A percentile compares a stretch with the other conserved stretches of the same genome.
phyloP scores from a whole-genome alignment of 139 green algal genomes.

The Tetradesmus lagerheimii region DNA sequence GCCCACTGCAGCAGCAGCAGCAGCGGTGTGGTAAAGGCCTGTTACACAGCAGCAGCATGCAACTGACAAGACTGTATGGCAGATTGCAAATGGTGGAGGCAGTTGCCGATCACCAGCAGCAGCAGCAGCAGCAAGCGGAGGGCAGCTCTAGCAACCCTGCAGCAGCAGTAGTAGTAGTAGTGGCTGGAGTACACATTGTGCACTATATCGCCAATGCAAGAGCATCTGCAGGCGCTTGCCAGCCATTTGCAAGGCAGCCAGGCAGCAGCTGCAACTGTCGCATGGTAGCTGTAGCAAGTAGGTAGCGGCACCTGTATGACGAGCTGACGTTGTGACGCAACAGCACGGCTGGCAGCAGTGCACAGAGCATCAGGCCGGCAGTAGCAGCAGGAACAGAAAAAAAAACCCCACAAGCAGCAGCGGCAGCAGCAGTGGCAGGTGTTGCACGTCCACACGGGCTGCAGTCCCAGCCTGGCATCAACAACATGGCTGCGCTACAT shows the following conservation, averaged over 20 bases:
- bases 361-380: too few species aligned
- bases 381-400: too few species aligned
- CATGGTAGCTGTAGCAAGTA: background rate
- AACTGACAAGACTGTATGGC: background rate
- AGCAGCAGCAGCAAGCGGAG: background rate
- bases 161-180: background rate
- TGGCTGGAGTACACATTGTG: background rate
- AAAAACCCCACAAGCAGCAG: too few species aligned
- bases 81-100: slow-evolving; percentile 77
- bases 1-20: background rate
- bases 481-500: too few species aligned
- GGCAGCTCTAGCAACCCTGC: background rate
- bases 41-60: background rate
- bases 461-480: too few species aligned
- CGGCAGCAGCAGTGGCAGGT: too few species aligned
- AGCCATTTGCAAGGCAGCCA: background rate
- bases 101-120: slow-evolving; percentile 59
- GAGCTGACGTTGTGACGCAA: too few species aligned
- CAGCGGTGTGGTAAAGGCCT: too few species aligned
- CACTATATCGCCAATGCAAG: background rate
- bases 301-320: too few species aligned
- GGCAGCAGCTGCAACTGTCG: background rate
- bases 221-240: background rate
- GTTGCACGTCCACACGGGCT: too few species aligned
- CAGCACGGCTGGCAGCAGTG: too few species aligned